A percentile compares a stretch with the other conserved stretches of the same genome.
These are phyloP conservation scores for Monilinia laxa DNA, from an alignment of 2,329 filamentous ascomycete genomes.

Conservation along the genomic window DNA sequence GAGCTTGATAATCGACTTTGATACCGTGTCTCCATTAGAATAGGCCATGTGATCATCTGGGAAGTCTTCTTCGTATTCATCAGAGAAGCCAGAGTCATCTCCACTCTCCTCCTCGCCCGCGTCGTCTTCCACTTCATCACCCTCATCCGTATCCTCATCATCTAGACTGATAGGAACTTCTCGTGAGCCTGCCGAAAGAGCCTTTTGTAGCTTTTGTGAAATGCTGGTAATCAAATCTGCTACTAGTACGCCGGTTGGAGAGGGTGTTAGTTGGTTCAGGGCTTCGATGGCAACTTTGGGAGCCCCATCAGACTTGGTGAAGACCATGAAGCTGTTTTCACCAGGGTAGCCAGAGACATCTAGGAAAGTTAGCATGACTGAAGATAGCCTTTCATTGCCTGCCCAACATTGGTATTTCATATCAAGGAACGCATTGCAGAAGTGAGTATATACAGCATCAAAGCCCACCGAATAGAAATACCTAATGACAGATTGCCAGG, in stretches of 20 bases:
- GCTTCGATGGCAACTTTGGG: constrained; percentile 44
- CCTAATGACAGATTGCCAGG: neutral
- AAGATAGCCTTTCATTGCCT: constrained; percentile 18
- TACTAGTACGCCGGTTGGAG: constrained; percentile 31
- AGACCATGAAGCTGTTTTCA: constrained; percentile 53
- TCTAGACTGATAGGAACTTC: constrained; percentile 39
- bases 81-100: constrained; percentile 27
- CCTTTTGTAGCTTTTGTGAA: constrained; percentile 32
- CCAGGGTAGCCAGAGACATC: constrained; percentile 58
- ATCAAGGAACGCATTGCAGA: neutral
- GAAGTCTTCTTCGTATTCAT: constrained; percentile 34
- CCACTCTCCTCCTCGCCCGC: constrained; percentile 30
- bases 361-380: constrained; percentile 22
- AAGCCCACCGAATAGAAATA: neutral
- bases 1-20: constrained; percentile 23
- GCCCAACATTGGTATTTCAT: neutral
- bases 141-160: constrained; percentile 34
- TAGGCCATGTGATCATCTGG: constrained; percentile 27
- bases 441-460: too few species aligned
- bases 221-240: constrained; percentile 33
- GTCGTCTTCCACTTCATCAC: constrained; percentile 33
- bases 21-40: neutral
- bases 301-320: constrained; percentile 49
- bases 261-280: constrained; percentile 35
- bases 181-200: constrained; percentile 30